These are phyloP conservation scores for Themeda triandra DNA, from an alignment of 176 grass and related monocot species.

Conservation along the genomic window DNA sequence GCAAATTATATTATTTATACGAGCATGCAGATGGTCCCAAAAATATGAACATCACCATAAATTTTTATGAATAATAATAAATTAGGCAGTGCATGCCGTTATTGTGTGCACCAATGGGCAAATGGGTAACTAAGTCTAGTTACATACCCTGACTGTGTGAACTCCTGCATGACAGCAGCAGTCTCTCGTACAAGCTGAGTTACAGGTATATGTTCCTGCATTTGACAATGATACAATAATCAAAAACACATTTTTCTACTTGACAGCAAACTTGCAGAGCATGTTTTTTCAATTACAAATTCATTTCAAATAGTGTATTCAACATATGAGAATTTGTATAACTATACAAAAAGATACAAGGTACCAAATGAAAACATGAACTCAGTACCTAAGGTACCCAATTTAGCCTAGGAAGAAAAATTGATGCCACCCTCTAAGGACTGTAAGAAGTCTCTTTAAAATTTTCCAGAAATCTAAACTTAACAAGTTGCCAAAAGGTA, in stretches of 20 bases:
- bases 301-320: not conserved
- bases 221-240: conserved; percentile 10
- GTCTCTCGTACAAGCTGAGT: conserved; percentile 98
- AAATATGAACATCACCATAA: not conserved
- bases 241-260: conserved; percentile 8
- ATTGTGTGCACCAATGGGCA: not conserved
- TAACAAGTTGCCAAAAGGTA: conserved; percentile 3
- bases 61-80: not conserved
- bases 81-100: not conserved
- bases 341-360: not conserved
- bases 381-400: not conserved
- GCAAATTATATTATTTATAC: not conserved
- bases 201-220: conserved; percentile 83
- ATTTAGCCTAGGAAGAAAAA: not conserved
- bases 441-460: not conserved
- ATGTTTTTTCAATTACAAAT: not conserved
- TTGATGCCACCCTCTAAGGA: not conserved
- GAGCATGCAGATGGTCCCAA: not conserved
- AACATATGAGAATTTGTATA: not conserved
- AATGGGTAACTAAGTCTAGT: not conserved
- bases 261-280: not conserved
- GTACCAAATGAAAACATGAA: not conserved
- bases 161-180: conserved; percentile 99
- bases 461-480: not conserved
- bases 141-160: conserved; percentile 92